phyloP scores from a whole-genome alignment of 495 filamentous ascomycete species.

The Cetradonia linearis region DNA sequence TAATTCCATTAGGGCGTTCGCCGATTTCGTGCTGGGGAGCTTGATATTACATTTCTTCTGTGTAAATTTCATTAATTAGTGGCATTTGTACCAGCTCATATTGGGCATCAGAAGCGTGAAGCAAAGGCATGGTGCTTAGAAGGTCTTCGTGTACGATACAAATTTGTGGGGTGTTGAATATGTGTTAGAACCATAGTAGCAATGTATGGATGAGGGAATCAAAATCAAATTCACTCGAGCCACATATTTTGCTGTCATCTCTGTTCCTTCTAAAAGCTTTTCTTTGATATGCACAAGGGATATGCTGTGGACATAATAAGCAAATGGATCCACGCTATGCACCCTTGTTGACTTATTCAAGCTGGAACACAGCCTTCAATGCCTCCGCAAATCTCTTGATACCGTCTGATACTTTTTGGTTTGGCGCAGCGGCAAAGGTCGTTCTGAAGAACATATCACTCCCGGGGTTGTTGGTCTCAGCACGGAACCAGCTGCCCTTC shows the following conservation, averaged over 20 bases:
- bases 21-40: conserved; percentile 91
- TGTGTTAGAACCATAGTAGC: not conserved
- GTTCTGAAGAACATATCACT: conserved; percentile 68
- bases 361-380: conserved; percentile 52
- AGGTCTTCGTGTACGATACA: not conserved
- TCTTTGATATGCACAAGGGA: no score
- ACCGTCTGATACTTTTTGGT: conserved; percentile 65
- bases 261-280: not conserved
- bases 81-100: not conserved
- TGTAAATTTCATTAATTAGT: conserved; percentile 96
- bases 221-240: no score
- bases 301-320: no score
- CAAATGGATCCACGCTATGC: not conserved
- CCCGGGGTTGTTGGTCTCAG: conserved; percentile 36
- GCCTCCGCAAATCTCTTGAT: conserved; percentile 65
- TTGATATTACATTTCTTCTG: conserved; percentile 98
- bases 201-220: not conserved
- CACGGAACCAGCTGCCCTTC: conserved; percentile 81
- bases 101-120: not conserved
- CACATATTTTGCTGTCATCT: no score
- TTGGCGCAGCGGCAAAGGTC: conserved; percentile 74
- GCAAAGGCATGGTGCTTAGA: not conserved
- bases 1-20: conserved; percentile 62
- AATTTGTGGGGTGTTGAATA: not conserved
- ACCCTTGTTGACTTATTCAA: conserved; percentile 12